Conservation (phyloP, 169 alveolate genomes). For the Eimeria sp. region DNA sequence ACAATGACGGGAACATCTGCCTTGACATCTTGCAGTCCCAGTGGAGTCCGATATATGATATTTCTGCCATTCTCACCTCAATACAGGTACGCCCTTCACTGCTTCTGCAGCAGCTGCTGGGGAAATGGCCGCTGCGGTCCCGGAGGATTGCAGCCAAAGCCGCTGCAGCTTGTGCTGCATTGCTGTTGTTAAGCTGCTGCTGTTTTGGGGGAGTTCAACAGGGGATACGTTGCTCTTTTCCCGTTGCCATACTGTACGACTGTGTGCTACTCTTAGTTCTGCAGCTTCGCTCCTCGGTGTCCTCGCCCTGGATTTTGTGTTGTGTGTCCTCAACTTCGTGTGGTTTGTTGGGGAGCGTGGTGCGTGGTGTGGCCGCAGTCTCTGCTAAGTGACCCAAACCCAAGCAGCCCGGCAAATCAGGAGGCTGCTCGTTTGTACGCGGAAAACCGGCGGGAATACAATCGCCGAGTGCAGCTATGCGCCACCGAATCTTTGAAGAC, state of each 20-base stretch:
- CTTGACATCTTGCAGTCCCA: conserved; percentile 96
- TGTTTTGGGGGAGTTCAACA: background rate
- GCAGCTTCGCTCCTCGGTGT: background rate
- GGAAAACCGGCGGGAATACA: conserved; percentile 94
- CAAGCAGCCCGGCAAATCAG: conserved; percentile 98
- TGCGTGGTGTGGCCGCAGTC: conserved; percentile 89
- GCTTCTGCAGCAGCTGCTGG: background rate
- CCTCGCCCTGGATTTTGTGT: background rate
- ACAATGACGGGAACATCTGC: conserved; percentile 97
- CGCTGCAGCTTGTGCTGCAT: background rate
- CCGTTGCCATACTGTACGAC: background rate
- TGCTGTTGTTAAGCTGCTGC: background rate
- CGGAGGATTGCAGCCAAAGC: background rate
- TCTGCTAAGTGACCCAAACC: conserved; percentile 98
- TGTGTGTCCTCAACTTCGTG: background rate
- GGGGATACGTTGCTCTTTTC: background rate
- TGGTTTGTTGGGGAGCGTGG: background rate
- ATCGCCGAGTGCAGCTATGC: conserved; percentile 83
- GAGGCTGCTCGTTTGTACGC: conserved; percentile 98
- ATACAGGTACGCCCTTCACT: conserved; percentile 87
- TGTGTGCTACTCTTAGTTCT: background rate
- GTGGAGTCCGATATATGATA: conserved; percentile 99
- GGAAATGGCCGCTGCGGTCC: background rate
- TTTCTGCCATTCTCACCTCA: conserved; percentile 97
- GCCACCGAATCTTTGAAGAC: conserved; percentile 80